Evolutionary conservation across 129 eudicot species (phyloP).

Genomic region (Smallanthus sonchifolius): DNA sequence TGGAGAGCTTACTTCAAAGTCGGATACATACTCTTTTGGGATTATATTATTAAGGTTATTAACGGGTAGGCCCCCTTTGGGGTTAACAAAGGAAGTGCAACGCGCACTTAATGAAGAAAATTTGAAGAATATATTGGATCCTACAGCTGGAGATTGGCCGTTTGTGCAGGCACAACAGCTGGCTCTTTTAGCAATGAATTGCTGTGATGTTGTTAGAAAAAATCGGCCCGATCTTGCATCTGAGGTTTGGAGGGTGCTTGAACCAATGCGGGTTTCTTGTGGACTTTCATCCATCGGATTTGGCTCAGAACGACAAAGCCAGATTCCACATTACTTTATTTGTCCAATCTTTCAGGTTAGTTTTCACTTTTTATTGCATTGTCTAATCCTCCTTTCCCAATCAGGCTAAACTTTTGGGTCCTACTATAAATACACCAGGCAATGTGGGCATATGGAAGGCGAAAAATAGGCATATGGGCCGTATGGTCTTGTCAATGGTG

Average conservation of each 20-base stretch:
- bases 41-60: conserved; percentile 61
- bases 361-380: conserved; percentile 3
- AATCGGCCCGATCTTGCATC: conserved; percentile 71
- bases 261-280: conserved; percentile 76
- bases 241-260: conserved; percentile 86
- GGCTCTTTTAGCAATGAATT: conserved; percentile 69
- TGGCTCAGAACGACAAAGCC: conserved; percentile 43
- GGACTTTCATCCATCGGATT: conserved; percentile 47
- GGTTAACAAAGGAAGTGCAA: conserved; percentile 65
- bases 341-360: conserved; percentile 95
- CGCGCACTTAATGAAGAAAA: conserved; percentile 61
- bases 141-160: conserved; percentile 98
- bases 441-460: no score
- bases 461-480: no score
- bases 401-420: no score
- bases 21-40: conserved; percentile 89
- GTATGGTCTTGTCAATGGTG: no score
- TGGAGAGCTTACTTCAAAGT: conserved; percentile 80
- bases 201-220: conserved; percentile 54
- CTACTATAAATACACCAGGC: no score
- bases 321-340: conserved; percentile 60
- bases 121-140: conserved; percentile 59
- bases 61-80: conserved; percentile 74
- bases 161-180: conserved; percentile 89
- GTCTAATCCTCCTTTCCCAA: neutral